Evolutionary conservation across 768 basidiomycete genomes (phyloP), one percentile per base, ranked within the genome.

Genomic region (Nevesoporus exiguus): DNA sequence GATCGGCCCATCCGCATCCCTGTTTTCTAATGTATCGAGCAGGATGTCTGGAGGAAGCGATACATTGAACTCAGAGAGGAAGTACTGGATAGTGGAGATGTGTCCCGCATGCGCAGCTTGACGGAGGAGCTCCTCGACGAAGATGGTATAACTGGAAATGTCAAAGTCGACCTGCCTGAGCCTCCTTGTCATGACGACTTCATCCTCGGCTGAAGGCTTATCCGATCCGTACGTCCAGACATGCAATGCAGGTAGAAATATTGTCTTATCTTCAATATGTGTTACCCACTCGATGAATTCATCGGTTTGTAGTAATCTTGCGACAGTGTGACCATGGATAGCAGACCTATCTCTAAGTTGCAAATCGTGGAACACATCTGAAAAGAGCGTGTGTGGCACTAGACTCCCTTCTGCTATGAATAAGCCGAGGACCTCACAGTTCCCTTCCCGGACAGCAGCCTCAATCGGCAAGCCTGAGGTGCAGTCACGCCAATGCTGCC

Each of bases 281-380:
- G 5, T 3, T 5, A 47, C 40, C 58, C 60, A 61, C 42, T 61
- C 60, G 4, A 29, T 58, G 7, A 61, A 61, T n/a, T 61, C 37
- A 10, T 59, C 57, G 5, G 60, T 56, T 29, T 59, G 57, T 8
- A 59, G 17, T 3, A 61, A 21, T 3, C 22, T 54, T 8, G 49
- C 13, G 6, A 45, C 11, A 8, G 49, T 11, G 17, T 6, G 15
- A 31, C 17, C 13, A 17, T 24, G 13, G n/a, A 25, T 37, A 1
- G 2, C 9, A 17, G 4, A 3, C 13, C 10, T 5, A 19, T 17
- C 24, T 8, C 8, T 8, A 4, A 29, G 5, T 29, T 29, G 27
- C 27, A 5, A 4, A 4, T 29, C 27, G 8, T 29, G 27, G 1
- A 29, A 7, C 8, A 11, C 34, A 7, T 1, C 3, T 27, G 17